These are phyloP conservation scores for Geranium incanum DNA, from an alignment of 441 rosid genomes.

Conservation along the genomic window DNA sequence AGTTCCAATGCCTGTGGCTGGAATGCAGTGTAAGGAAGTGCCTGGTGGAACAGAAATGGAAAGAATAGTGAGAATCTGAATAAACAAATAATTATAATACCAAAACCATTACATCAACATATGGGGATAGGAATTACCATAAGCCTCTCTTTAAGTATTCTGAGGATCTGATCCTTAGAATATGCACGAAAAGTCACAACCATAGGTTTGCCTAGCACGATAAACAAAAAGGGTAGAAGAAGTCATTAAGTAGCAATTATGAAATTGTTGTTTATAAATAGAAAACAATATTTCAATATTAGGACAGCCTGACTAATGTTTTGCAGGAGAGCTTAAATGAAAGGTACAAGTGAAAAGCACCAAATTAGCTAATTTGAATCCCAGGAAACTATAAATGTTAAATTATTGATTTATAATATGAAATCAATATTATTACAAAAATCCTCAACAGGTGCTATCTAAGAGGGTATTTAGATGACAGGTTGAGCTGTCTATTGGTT, in stretches of 20 bases:
- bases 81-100: background rate
- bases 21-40: constrained; percentile 50
- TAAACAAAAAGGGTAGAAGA: constrained; percentile 1
- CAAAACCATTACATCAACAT: background rate
- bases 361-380: background rate
- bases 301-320: background rate
- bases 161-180: constrained; percentile 67
- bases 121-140: constrained; percentile 36
- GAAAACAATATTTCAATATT: too few relatives aligned
- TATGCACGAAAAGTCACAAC: constrained; percentile 76
- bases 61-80: background rate
- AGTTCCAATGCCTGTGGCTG: constrained; percentile 83
- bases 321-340: background rate
- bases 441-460: background rate
- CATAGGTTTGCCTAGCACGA: constrained; percentile 61
- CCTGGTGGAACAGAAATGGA: constrained; percentile 28
- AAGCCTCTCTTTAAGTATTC: constrained; percentile 73
- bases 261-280: background rate
- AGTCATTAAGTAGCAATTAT: constrained; percentile 14
- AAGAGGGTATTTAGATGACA: background rate
- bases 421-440: background rate
- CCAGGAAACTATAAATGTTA: background rate
- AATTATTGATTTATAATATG: background rate
- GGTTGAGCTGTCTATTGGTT: background rate
- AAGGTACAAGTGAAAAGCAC: background rate